Conservation (phyloP, 202 grass and related monocot genomes). For the Setaria viridis region DNA sequence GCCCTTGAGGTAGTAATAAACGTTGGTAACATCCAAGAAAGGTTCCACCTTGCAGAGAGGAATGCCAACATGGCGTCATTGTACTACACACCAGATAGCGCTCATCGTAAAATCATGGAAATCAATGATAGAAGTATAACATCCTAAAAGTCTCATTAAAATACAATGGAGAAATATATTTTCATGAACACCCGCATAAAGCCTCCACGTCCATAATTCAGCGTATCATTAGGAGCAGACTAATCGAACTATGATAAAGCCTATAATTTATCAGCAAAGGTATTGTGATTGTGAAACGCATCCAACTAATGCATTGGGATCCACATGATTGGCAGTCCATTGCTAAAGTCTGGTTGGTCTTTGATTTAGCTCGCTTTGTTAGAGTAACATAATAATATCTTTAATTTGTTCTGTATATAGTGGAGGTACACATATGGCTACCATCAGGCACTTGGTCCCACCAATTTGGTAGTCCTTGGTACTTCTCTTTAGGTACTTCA, state of each 20-base stretch:
- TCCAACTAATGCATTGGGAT: too few species aligned
- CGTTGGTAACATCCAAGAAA: slow-evolving; percentile 83
- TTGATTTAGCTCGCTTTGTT: not conserved
- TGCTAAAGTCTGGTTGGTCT: not conserved
- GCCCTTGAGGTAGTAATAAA: slow-evolving; percentile 76
- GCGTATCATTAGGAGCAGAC: not conserved
- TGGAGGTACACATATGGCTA: not conserved
- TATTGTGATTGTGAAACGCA: not conserved
- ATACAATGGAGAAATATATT: not conserved
- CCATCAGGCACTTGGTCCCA: not conserved
- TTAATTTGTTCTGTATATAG: not conserved
- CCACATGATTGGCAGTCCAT: not conserved
- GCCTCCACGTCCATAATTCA: not conserved
- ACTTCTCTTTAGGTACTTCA: too few species aligned
- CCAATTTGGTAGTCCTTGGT: too few species aligned
- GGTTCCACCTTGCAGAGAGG: slow-evolving; percentile 71
- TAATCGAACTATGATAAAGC: not conserved
- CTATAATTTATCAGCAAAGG: slow-evolving; percentile 4
- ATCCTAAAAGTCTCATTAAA: not conserved
- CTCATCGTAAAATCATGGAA: not conserved
- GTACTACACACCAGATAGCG: not conserved
- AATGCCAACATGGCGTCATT: slow-evolving; percentile 23
- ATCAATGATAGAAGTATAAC: not conserved
- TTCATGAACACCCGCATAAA: not conserved
- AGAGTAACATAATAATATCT: too few species aligned